Base-by-base conservation (phyloP, 257 asterid genomes). In the Datura wrightii region DNA sequence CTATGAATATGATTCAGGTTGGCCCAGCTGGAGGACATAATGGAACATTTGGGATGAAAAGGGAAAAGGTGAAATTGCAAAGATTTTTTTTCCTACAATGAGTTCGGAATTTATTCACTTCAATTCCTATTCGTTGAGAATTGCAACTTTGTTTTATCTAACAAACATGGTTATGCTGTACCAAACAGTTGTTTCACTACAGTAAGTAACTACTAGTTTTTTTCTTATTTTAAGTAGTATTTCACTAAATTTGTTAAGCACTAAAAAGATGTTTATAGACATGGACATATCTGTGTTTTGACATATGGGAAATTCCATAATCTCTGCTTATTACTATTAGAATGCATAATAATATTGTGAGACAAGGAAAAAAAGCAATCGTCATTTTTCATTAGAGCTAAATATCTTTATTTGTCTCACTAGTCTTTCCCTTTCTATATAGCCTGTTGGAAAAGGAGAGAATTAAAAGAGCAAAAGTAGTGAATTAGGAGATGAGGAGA, bases 291-390 rank as follows among this genome's bases (percentile, higher is more conserved):
- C 19, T 82, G 69, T 54, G 72, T 24, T 62, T 79, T 15, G 52
- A 44, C 31, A 5, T 76, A 41, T 18, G 87, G 83, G 82, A 24
- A 83, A 82, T 71, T 83, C 76, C 85, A 55, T 80, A 85, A 87
- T 89, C 89, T 18, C n/a, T 79, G 60, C 82, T 56, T 79, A 85
- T 2, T 24, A 88, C 82, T n/a, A 80, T 55, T 9, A 79, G 67
- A 70, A 84, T 41, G 62, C 37, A 88, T 3, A 88, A 31, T 31
- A 92, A 67, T 83, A 86, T 56, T 71, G 80, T n/a, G 46, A 93
- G 34, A 85, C 89, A 85, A 44, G 80, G 83, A 41, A 83, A 72
- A 39, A 39, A 76, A 24, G 58, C 18, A 90, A 85, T 88, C 81
- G 70, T 85, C 83, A 84, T 88, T 60, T 24, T 24, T 24, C 31